Evolutionary conservation across 768 basidiomycete species (phyloP), one percentile per base, ranked within the genome.

Genomic region (Mycena galopus): DNA sequence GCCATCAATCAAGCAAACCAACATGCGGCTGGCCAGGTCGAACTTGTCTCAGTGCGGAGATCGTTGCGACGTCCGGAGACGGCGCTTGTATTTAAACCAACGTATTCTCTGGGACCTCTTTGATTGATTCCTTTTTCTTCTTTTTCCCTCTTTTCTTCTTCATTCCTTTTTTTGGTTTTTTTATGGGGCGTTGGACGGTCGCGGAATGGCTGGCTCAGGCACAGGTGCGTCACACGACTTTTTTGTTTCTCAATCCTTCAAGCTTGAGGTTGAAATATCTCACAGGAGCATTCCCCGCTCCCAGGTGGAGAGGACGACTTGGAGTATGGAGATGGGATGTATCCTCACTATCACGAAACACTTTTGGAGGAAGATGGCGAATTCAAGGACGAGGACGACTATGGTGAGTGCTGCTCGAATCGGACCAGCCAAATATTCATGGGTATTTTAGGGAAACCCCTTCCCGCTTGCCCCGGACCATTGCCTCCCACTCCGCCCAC

Each of bases 141-240:
- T 59, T 57, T 37, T 75, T 71, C 29, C n/a, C n/a, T n/a, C n/a
- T n/a, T n/a, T n/a, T n/a, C n/a, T n/a, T n/a, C n/a, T 6, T 47
- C 51, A 44, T 56, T n/a, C 47, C 32, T 19, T 7, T 50, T 9
- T 25, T 33, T 58, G n/a, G 14, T 39, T 16, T 11, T 23, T 50
- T 30, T 50, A 61, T 73, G 72, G 72, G 71, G 35, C 66, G 71
- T 51, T 47, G 67, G 69, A 65, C 69, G 57, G 60, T 71, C 50
- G 19, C 62, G 21, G 25, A 56, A 39, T 73, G 69, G 70, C 59
- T 35, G 25, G 65, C 57, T 32, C 73, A 65, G 37, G 47, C 47
- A 37, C 64, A 71, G 67, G 73, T 74, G 37, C 33, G 65, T 16
- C 50, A 8, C 21, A 14, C 30, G 21, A 12, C 1, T 21, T 25